Conservation (phyloP, 495 filamentous ascomycete species). For the Apiosordaria backusii region DNA sequence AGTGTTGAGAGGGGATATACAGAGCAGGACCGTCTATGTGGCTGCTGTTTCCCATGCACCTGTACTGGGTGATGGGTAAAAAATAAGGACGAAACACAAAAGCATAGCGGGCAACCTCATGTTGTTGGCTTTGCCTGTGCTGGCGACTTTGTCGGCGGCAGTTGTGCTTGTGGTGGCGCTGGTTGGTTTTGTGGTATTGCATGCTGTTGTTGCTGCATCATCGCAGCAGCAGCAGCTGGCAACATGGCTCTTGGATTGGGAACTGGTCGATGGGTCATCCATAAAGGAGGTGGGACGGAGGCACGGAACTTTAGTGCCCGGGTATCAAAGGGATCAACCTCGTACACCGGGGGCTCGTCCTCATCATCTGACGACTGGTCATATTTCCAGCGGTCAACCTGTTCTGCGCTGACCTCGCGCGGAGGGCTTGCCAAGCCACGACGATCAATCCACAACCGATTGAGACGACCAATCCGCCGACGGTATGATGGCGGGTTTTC, state of each 20-base stretch:
- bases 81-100: not conserved
- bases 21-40: constrained; percentile 15
- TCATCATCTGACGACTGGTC: constrained; percentile 73
- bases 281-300: constrained; percentile 55
- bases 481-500: constrained; percentile 65
- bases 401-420: constrained; percentile 48
- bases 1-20: constrained; percentile 30
- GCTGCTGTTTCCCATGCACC: constrained; percentile 11
- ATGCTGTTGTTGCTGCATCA: constrained; percentile 16
- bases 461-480: constrained; percentile 72
- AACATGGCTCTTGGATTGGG: constrained; percentile 2
- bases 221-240: not conserved
- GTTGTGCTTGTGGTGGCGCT: constrained; percentile 11
- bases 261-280: constrained; percentile 25
- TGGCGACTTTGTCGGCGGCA: constrained; percentile 4
- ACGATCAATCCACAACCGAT: constrained; percentile 79
- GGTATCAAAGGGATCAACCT: constrained; percentile 67
- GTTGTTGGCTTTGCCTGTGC: constrained; percentile 12
- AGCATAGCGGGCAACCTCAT: not conserved
- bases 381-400: constrained; percentile 76
- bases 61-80: not conserved
- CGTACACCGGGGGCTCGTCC: constrained; percentile 55
- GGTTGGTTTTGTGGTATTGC: constrained; percentile 14
- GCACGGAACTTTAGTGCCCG: constrained; percentile 69
- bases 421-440: constrained; percentile 54